phyloP scores from a whole-genome alignment of 352 stramenopile genomes.

The Thalassiosira oceanica region DNA sequence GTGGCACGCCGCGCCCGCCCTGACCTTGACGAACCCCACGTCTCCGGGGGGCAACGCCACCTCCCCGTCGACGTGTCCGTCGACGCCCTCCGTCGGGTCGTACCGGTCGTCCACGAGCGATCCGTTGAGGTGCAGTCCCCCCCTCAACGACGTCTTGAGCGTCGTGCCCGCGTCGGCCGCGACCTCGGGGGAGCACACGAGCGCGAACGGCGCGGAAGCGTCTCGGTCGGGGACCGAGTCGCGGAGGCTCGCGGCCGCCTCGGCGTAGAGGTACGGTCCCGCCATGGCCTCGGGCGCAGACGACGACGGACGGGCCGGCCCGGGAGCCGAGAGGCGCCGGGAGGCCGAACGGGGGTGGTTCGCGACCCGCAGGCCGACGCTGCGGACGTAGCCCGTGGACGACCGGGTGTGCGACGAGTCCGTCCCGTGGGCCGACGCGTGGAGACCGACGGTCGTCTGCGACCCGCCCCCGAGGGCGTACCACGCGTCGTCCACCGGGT shows the following conservation, averaged over 20 bases:
- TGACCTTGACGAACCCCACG: constrained; percentile 63
- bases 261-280: constrained; percentile 43
- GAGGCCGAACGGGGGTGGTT: constrained; percentile 45
- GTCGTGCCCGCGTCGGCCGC: constrained; percentile 43
- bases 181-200: constrained; percentile 69
- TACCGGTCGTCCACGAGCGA: constrained; percentile 44
- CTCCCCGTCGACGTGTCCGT: constrained; percentile 51
- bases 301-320: constrained; percentile 9
- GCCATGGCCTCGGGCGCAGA: constrained; percentile 35
- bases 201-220: constrained; percentile 49
- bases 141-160: constrained; percentile 62
- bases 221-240: constrained; percentile 64
- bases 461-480: constrained; percentile 15
- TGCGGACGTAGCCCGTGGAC: constrained; percentile 65
- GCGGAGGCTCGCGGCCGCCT: constrained; percentile 55
- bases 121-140: constrained; percentile 55
- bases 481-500: constrained; percentile 7
- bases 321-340: neutral
- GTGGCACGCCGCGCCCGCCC: constrained; percentile 51
- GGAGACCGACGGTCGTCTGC: constrained; percentile 24
- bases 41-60: constrained; percentile 63
- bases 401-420: constrained; percentile 67
- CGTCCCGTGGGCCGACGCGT: constrained; percentile 22
- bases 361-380: constrained; percentile 44
- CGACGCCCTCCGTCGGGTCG: constrained; percentile 55